phyloP scores from a whole-genome alignment of 202 grass and related monocot species.

The Zizania palustris region DNA sequence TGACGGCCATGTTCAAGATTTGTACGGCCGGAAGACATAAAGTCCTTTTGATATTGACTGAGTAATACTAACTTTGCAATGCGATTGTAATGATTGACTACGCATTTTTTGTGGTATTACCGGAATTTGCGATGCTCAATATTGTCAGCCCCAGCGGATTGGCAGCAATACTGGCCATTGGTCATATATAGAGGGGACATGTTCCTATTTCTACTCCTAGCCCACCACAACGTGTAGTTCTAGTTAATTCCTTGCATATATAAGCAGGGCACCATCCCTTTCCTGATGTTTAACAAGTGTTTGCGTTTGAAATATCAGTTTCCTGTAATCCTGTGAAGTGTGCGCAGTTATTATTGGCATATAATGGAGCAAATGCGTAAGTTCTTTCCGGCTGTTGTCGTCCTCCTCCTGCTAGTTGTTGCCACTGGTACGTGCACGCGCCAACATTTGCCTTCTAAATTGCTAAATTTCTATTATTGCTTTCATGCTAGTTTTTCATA shows the following conservation, averaged over 20 bases:
- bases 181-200: background rate
- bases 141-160: no score
- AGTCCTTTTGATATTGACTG: no score
- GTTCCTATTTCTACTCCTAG: background rate
- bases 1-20: no score
- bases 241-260: background rate
- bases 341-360: background rate
- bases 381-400: conserved; percentile 5
- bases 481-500: no score
- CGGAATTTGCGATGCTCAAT: no score
- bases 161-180: background rate
- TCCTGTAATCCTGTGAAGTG: background rate
- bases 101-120: no score
- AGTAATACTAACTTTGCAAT: no score
- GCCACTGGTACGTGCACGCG: conserved; percentile 36
- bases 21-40: no score
- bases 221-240: background rate
- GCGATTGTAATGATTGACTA: no score
- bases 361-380: conserved; percentile 36
- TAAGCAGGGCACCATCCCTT: background rate
- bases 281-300: background rate
- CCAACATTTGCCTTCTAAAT: no score
- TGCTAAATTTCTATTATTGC: no score
- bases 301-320: background rate
- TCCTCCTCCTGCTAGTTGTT: conserved; percentile 35